Evolutionary conservation across 257 asterid genomes (phyloP).

Genomic region (Hygrophila difformis): DNA sequence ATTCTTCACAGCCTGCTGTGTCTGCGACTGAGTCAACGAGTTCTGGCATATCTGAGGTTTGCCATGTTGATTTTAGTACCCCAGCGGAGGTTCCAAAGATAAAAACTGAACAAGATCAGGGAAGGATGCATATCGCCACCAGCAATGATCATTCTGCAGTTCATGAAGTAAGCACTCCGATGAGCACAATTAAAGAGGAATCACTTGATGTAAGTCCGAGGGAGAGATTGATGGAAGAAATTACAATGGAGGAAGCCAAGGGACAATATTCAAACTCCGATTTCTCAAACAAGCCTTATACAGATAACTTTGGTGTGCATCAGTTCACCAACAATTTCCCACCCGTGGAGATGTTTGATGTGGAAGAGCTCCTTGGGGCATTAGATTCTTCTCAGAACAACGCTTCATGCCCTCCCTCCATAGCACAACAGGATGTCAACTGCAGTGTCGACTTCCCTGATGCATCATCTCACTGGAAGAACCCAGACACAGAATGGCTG

Average conservation of each 20-base stretch:
- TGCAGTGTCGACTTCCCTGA: not conserved
- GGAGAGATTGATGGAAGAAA: conserved; percentile 3
- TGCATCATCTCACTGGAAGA: conserved; percentile 8
- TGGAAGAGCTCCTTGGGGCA: conserved; percentile 42
- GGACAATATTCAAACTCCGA: conserved; percentile 5
- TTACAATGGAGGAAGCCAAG: conserved; percentile 9
- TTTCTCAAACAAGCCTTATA: too few relatives aligned
- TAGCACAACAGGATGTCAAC: not conserved
- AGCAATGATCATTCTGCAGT: not conserved
- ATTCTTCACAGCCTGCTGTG: conserved; percentile 15
- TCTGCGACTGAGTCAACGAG: conserved; percentile 26
- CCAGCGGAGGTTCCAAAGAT: not conserved
- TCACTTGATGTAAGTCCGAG: conserved; percentile 2
- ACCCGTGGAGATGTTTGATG: conserved; percentile 41
- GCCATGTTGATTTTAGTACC: conserved; percentile 3
- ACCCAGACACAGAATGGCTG: not conserved
- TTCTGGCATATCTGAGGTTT: conserved; percentile 40
- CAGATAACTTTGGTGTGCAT: too few relatives aligned
- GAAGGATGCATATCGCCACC: not conserved
- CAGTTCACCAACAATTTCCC: conserved; percentile 16
- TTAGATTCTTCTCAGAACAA: conserved; percentile 12
- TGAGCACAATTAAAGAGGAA: conserved; percentile 23
- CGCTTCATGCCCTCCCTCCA: conserved; percentile 6
- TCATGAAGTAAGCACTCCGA: conserved; percentile 14
- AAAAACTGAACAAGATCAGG: conserved; percentile 16